These are phyloP conservation scores for Lecanosticta acicola DNA, from an alignment of 2,329 filamentous ascomycete genomes.

Conservation along the genomic window DNA sequence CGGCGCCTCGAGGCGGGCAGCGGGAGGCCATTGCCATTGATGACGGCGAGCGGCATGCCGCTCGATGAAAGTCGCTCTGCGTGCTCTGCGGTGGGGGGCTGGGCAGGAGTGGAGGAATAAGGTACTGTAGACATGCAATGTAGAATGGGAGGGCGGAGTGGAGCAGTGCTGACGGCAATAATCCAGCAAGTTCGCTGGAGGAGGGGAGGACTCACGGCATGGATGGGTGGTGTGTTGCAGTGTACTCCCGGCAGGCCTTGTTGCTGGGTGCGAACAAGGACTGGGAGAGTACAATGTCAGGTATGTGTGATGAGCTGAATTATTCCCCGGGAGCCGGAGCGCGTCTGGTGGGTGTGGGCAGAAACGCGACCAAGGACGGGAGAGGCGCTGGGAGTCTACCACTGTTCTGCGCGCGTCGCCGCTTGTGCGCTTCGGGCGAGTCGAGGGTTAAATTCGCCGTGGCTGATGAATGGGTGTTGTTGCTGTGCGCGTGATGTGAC, in stretches of 20 bases:
- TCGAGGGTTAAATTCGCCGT: slow-evolving; percentile 4
- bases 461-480: slow-evolving; percentile 3
- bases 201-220: slow-evolving; percentile 28
- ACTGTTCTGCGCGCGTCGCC: not conserved
- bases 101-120: too few species aligned
- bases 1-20: slow-evolving; percentile 14
- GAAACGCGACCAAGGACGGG: slow-evolving; percentile 3
- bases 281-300: not conserved
- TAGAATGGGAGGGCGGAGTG: too few species aligned
- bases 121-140: too few species aligned
- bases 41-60: slow-evolving; percentile 1
- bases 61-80: too few species aligned
- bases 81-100: too few species aligned
- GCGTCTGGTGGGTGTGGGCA: too few species aligned
- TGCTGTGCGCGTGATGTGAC: not conserved
- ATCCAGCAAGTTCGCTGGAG: too few species aligned
- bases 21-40: slow-evolving; percentile 18
- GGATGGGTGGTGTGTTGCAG: slow-evolving; percentile 17
- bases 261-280: slow-evolving; percentile 18
- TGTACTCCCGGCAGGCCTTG: slow-evolving; percentile 19
- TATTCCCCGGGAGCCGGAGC: too few species aligned
- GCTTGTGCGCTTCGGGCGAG: slow-evolving; percentile 3
- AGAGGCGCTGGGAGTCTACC: slow-evolving; percentile 6
- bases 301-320: not conserved
- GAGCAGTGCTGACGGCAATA: too few species aligned